Evolutionary conservation across 345 rosid species (phyloP), one percentile per base, ranked within the genome.

Genomic region (Syzygium grande): DNA sequence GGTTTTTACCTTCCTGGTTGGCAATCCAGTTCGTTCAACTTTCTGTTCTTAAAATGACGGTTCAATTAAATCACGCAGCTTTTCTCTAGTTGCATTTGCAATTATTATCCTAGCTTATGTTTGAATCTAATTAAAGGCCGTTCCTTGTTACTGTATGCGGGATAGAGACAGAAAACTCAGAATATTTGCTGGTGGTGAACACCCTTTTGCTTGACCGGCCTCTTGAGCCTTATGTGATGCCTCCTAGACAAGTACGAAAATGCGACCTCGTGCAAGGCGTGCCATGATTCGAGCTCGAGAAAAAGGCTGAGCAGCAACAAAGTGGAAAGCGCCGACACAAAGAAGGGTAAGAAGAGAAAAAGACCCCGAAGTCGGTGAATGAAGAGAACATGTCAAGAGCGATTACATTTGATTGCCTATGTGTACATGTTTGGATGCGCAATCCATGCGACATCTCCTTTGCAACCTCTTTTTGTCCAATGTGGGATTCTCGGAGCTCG

Each of bases 151-250:
- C 85, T 89, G 88, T 73, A 63, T 93, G 90, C 92, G 97, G 99
- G 99, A 96, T 89, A 93, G 99, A 87, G 99, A 98, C 91, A 89
- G 96, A 65, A 98, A 97, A 91, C 92, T 98, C 88, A 94, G 99
- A 93, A 98, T 97, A 89, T 97, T 98, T 92, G 91, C 95, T 34
- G 96, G 90, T 41, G 86, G 90, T 91, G 99, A 97, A 88, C 99
- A 98, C 90, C 99, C 99, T 23, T 98, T 98, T 84, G 92, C 92
- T n/a, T 56, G 98, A 97, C 87, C 90, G 92, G 88, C 95, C 98
- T 52, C 90, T 96, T 49, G 98, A 95, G 88, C 92, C 95, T 27
- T 96, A 91, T 41, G 92, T 89, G 88, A 98, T 95, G 96, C 98
- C 99, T 27, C 97, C 98, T 84, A 93, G 98, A 89, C 90, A 58